These are phyloP conservation scores for Colletotrichum sp. DNA, from an alignment of 2,329 filamentous ascomycete genomes.

Conservation along the genomic window DNA sequence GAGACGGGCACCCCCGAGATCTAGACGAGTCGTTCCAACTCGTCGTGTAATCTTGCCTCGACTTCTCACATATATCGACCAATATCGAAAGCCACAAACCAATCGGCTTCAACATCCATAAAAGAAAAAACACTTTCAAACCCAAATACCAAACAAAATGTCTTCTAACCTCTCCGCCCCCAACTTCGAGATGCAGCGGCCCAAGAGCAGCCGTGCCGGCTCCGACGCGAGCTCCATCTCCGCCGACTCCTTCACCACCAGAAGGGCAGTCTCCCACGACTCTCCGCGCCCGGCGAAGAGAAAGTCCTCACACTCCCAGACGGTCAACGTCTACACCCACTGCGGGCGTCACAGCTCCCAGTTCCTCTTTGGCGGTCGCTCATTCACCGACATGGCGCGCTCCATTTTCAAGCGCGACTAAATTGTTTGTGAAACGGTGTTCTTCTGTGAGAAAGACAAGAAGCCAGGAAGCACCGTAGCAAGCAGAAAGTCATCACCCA, in stretches of 20 bases:
- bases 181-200: constrained; percentile 5
- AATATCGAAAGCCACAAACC: not conserved
- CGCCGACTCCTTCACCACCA: constrained; percentile 22
- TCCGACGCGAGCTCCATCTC: constrained; percentile 13
- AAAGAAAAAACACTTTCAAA: not conserved
- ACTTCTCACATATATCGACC: not conserved
- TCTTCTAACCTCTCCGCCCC: not conserved
- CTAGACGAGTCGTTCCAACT: not conserved
- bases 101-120: not conserved
- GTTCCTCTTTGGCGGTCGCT: constrained; percentile 55
- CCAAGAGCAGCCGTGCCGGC: constrained; percentile 17
- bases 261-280: constrained; percentile 14
- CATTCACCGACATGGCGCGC: constrained; percentile 46
- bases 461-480: not conserved
- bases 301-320: constrained; percentile 36
- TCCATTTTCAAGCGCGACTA: constrained; percentile 37
- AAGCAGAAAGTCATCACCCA: not conserved
- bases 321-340: constrained; percentile 56
- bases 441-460: not conserved
- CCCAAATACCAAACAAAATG: not conserved
- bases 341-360: constrained; percentile 61
- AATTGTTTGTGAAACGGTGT: not conserved
- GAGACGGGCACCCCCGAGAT: not conserved
- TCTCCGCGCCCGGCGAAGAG: constrained; percentile 26
- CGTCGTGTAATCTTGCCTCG: not conserved